Evolutionary conservation across 1,284 basidiomycete species (phyloP), one percentile per base, ranked within the genome.

Genomic region (Coriolopsis trogii): DNA sequence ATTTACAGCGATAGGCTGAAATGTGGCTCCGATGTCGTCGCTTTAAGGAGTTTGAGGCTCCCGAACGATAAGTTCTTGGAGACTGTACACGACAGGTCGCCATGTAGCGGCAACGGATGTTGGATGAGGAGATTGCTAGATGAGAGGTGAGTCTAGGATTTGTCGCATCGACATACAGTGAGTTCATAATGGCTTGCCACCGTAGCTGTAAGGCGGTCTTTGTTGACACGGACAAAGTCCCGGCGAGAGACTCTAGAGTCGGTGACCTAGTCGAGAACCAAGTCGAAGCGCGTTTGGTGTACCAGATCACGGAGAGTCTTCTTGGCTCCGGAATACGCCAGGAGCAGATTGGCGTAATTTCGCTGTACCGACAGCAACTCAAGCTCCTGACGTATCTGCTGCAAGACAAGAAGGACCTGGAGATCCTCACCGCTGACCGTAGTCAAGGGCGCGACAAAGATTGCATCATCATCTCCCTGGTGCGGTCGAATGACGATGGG

Each of bases 371-470:
- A 1, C 95, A 98, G 63, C 97, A 99, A 68, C 87, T 95, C 73
- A 97, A 98, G 72, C 78, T 95, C 0, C 70, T 95, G 53, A 75
- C 81, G 5, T 71, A 86, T 63, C 62, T 85, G 51, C 65, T 93
- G 60, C 70, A 77, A 29, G 70, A 69, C 18, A 72, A 73, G 44
- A 72, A 74, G 42, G 77, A 74, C 2, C 76, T 99, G 23, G 97
- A 99, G 68, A 84, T 97, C 46, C 74, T 98, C 50, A 99, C 96
- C 0, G 96, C 95, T 3, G 97, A 99, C 72, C 89, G 87, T 49
- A 93, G 91, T 68, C 96, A 99, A 71, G 97, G 97, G 0, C 77
- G 97, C 39, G 97, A 99, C 73, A 99, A 99, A 70, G 92, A 95
- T 42, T 94, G 91, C 63, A 87, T 99, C 55, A 78, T 99, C 58